These are phyloP conservation scores for Citrus sinensis DNA, from an alignment of 345 rosid genomes.

Conservation along the genomic window DNA sequence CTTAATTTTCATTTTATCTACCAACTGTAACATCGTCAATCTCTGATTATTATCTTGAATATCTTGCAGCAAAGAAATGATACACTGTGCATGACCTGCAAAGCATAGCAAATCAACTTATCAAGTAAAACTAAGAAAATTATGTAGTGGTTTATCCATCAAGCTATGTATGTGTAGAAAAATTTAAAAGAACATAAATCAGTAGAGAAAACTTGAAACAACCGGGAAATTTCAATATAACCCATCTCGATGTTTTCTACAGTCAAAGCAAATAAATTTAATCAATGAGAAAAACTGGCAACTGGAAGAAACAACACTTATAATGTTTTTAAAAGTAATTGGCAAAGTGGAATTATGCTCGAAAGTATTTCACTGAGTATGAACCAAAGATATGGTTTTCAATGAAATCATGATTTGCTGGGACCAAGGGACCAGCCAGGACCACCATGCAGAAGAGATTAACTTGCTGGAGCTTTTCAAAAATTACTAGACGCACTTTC, in stretches of 20 bases:
- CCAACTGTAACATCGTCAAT: constrained; percentile 81
- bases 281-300: background rate
- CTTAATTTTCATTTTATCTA: constrained; percentile 76
- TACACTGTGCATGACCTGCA: constrained; percentile 59
- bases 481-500: background rate
- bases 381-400: background rate
- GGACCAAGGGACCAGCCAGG: background rate
- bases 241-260: background rate
- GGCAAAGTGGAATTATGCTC: background rate
- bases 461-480: background rate
- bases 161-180: background rate
- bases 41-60: constrained; percentile 68
- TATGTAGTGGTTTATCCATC: background rate
- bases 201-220: background rate
- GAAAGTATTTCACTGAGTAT: background rate
- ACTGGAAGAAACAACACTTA: background rate
- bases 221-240: background rate
- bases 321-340: background rate
- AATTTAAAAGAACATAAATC: background rate
- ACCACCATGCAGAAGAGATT: background rate
- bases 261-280: background rate
- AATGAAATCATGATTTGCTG: background rate
- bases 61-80: constrained; percentile 76
- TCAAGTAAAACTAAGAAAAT: background rate
- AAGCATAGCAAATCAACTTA: constrained; percentile 3